Base-by-base conservation (phyloP, 1,139 yeast species). In the Kluyveromyces marxianus region DNA sequence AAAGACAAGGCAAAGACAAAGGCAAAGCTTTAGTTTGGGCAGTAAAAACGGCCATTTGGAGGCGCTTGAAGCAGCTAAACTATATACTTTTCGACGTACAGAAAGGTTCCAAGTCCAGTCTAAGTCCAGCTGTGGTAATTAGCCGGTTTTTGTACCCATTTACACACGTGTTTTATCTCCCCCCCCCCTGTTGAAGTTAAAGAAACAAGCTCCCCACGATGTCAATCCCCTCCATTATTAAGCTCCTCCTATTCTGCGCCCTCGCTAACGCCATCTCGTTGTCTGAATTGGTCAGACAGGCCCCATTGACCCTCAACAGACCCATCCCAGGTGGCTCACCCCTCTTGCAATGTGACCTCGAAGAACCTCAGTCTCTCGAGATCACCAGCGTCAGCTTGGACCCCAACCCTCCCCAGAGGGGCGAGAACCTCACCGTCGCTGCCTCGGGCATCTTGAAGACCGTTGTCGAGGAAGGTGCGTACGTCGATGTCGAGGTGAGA, bases 311-410 rank as follows among this genome's bases (percentile, higher is more conserved):
- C 4, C 38, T 21, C 3, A 75, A 74, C 45, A 77, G 75, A 56
- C 94, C 95, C 5, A 80, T 92, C 31, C 95, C 96, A 1, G 98
- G 98, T 5, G 87, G 79, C 54, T 84, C 96, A 0, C 97, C 97
- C 6, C 73, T 92, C 41, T 69, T 74, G 46, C 74, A 79, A 48
- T 92, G 98, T 67, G 96, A 88, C 57, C 69, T 76, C 33, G 67
- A 70, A 24, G 75, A 72, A 44, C 67, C 74, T 2, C 97, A 88
- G 61, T 59, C 83, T 32, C 71, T 92, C 56, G 71, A 70, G 39
- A 76, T 92, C 56, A 72, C 77, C 40, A 66, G 70, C 39, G 79
- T 92, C 28, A 71, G 70, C 41, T 66, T 92, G 50, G 65, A 70
- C 35, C 98, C 98, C 44, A 87, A 87, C 61, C 97, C 97, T 6